These are phyloP conservation scores for Porogramme epimiltina DNA, from an alignment of 1,284 basidiomycete genomes.

Conservation along the genomic window DNA sequence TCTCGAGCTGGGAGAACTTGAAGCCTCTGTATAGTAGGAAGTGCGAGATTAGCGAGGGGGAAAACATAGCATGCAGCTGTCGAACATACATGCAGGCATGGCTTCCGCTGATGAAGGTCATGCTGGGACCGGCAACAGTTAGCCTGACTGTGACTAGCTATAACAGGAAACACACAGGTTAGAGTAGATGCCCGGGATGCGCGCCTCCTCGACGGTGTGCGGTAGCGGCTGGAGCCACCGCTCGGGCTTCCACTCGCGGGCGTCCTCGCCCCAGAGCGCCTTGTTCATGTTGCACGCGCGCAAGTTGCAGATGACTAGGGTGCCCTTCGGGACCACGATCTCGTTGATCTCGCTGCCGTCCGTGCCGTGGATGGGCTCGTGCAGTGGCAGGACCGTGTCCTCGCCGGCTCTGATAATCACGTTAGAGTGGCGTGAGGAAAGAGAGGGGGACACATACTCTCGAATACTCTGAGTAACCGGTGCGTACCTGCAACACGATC, in stretches of 20 bases:
- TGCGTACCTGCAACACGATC: neutral
- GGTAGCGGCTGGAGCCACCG: conserved; percentile 30
- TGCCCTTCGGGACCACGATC: conserved; percentile 47
- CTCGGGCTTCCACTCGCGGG: conserved; percentile 47
- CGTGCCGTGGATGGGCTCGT: conserved; percentile 20
- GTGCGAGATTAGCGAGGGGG: neutral
- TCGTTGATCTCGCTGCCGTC: conserved; percentile 37
- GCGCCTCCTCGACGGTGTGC: conserved; percentile 18
- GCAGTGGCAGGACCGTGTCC: conserved; percentile 25
- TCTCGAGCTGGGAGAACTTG: conserved; percentile 16
- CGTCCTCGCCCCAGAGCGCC: conserved; percentile 58
- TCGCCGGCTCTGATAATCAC: conserved; percentile 1
- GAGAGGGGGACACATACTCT: neutral
- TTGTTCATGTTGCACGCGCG: conserved; percentile 45
- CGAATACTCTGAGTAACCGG: neutral
- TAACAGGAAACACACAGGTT: conserved; percentile 18
- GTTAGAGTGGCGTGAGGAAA: neutral
- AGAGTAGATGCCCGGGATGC: conserved; percentile 24
- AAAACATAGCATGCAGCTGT: neutral
- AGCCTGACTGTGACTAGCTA: no score
- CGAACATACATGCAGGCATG: conserved; percentile 32
- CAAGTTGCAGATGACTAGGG: conserved; percentile 49
- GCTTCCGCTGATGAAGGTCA: conserved; percentile 36
- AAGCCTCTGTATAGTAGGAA: conserved; percentile 3
- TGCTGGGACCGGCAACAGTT: conserved; percentile 18